These are phyloP conservation scores for Stachybotrys chlorohalonatus DNA, from an alignment of 2,329 filamentous ascomycete genomes.

Conservation along the genomic window DNA sequence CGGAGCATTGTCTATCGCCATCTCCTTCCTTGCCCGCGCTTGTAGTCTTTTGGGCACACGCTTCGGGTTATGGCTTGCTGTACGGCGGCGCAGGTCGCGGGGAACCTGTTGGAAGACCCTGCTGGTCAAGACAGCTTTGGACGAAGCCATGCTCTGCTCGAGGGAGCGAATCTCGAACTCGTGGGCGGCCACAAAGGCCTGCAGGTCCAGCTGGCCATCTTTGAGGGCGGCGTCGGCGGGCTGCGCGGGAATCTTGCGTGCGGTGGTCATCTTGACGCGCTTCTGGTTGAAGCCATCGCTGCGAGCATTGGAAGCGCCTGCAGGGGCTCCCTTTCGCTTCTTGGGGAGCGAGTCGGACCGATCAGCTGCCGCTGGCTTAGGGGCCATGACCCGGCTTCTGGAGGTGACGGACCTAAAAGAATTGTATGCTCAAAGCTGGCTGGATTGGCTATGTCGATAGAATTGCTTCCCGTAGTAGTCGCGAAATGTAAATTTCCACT, in stretches of 20 bases:
- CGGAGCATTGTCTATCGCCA: conserved; percentile 86
- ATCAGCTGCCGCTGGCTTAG: conserved; percentile 13
- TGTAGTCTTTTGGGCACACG: conserved; percentile 73
- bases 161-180: conserved; percentile 85
- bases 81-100: conserved; percentile 71
- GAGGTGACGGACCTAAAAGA: background rate
- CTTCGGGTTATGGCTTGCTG: conserved; percentile 92
- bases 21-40: conserved; percentile 59
- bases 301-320: conserved; percentile 10
- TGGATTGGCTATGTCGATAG: too few relatives aligned
- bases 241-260: conserved; percentile 41
- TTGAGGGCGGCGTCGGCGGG: conserved; percentile 40
- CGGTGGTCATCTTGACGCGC: conserved; percentile 35
- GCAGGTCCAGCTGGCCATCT: conserved; percentile 76
- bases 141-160: conserved; percentile 70
- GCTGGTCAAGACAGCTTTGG: conserved; percentile 51
- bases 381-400: conserved; percentile 11
- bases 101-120: conserved; percentile 90
- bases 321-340: conserved; percentile 15
- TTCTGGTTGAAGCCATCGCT: conserved; percentile 23
- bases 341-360: conserved; percentile 12
- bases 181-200: conserved; percentile 73
- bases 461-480: too few relatives aligned
- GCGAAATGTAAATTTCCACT: conserved; percentile 1
- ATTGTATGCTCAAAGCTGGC: background rate